Conservation (phyloP, 371 early-diverging fungal genomes). For the Rhizopus stolonifer region DNA sequence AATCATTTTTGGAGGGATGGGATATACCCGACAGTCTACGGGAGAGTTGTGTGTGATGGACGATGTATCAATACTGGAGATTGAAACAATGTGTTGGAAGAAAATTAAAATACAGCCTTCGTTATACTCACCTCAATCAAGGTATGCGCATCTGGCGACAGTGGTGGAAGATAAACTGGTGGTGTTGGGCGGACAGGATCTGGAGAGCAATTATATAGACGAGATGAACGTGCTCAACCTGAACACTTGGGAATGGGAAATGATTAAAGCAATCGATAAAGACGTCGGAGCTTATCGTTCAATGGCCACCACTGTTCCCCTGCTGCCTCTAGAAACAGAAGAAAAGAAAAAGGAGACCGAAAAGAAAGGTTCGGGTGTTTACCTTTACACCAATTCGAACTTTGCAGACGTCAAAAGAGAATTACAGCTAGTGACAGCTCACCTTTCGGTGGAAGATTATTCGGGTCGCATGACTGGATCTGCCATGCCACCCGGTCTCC, state of each 20-base stretch:
- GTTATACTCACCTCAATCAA: conserved; percentile 60
- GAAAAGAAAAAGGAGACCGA: not conserved
- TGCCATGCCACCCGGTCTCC: conserved; percentile 65
- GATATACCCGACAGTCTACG: conserved; percentile 26
- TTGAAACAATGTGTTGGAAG: conserved; percentile 63
- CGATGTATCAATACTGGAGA: conserved; percentile 71
- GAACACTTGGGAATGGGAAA: conserved; percentile 65
- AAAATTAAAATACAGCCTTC: conserved; percentile 49
- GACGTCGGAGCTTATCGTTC: conserved; percentile 82
- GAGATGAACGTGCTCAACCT: conserved; percentile 78
- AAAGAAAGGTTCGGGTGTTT: conserved; percentile 19
- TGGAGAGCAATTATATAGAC: conserved; percentile 71
- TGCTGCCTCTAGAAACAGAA: not conserved
- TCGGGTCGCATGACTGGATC: conserved; percentile 27
- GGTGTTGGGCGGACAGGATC: conserved; percentile 80
- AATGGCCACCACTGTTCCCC: conserved; percentile 53
- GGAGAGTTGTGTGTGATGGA: conserved; percentile 59
- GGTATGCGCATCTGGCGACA: conserved; percentile 78
- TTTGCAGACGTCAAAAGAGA: conserved; percentile 76
- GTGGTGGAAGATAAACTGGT: conserved; percentile 60
- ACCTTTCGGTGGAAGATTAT: conserved; percentile 29
- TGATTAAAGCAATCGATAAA: conserved; percentile 63
- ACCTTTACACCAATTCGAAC: conserved; percentile 80
- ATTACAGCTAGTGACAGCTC: conserved; percentile 60
- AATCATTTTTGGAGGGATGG: conserved; percentile 64